Base-by-base conservation (phyloP, 176 grass and related monocot species). In the Chloris gayana region DNA sequence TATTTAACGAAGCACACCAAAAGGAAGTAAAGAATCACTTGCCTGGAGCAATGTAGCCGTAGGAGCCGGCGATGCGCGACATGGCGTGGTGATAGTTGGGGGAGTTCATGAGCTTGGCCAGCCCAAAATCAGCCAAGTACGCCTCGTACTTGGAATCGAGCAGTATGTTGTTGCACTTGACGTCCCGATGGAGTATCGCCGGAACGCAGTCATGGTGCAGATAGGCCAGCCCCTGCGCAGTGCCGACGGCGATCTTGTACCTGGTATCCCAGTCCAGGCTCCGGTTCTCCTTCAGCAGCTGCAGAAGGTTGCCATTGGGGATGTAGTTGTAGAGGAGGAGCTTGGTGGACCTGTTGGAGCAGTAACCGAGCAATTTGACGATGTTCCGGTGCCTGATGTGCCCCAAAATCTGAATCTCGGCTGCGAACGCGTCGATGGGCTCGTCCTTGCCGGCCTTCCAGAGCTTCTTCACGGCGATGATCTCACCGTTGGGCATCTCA, bases 371-470 rank as follows among this genome's bases (percentile, higher is more conserved):
- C 69, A 99, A 82, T 56, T 91, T 99, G 26, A 99, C 90, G 47
- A 99, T 99, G 85, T 99, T 99, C 22, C 92, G 84, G 86, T 99
- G 96, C 86, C 92, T 95, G 70, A 99, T 99, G 67, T 93, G 92
- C 29, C 96, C 96, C 22, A 99, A 27, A 47, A 94, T 99, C 81
- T 99, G 96, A 75, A 99, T 99, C 85, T 99, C 96, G 0, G 92
- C 88, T 0, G 93, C 88, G 27, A 93, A 95, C 25, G 75, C 75
- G 14, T 99, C 90, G 0, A 89, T 81, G 0, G 82, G 79, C 75
- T 99, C 96, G 32, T 95, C 92, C 76, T 87, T 89, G 29, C 86
- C 85, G 2, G 92, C 81, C 64, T 95, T 95, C 90, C 96, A 95
- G 7, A 99, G 93, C 66, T 99, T 99, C 74, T 99, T 99, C 26